A percentile compares a stretch with the other conserved stretches of the same genome.
These are phyloP conservation scores for Strobilomyces echinocephalus DNA, from an alignment of 768 basidiomycete genomes.

Conservation along the genomic window DNA sequence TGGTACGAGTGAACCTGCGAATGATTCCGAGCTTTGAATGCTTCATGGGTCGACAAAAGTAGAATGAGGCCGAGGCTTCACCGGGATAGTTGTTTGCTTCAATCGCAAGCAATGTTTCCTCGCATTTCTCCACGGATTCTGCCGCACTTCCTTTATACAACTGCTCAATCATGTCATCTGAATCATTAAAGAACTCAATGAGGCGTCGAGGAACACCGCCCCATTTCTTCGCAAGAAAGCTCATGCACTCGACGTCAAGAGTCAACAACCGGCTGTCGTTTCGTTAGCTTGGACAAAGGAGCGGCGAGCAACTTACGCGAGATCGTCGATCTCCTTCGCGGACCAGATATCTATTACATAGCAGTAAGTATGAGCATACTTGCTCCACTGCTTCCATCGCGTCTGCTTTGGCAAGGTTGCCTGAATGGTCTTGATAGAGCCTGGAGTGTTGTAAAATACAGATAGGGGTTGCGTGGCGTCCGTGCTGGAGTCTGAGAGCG, in stretches of 20 bases:
- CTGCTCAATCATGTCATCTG: fast-evolving
- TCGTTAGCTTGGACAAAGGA: background rate
- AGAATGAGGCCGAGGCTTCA: background rate
- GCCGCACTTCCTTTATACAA: background rate
- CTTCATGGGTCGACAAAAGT: background rate
- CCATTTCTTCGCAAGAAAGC: background rate
- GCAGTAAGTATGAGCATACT: background rate
- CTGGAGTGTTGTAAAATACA: background rate
- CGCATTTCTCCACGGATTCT: background rate
- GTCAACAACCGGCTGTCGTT: background rate
- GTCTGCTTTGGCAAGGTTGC: background rate
- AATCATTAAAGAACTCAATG: background rate
- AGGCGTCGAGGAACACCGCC: background rate
- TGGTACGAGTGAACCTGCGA: background rate
- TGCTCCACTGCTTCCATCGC: constrained; percentile 1
- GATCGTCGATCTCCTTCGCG: background rate
- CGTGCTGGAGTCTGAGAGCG: background rate
- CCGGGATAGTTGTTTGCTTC: background rate
- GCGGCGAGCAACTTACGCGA: background rate
- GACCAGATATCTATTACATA: constrained; percentile 6
- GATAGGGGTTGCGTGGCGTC: background rate
- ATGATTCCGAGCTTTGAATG: background rate
- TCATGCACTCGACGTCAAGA: background rate
- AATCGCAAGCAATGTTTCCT: background rate
- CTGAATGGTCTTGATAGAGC: background rate